Conservation (phyloP, 2,329 filamentous ascomycete species). For the Colletotrichum echinochloae region DNA sequence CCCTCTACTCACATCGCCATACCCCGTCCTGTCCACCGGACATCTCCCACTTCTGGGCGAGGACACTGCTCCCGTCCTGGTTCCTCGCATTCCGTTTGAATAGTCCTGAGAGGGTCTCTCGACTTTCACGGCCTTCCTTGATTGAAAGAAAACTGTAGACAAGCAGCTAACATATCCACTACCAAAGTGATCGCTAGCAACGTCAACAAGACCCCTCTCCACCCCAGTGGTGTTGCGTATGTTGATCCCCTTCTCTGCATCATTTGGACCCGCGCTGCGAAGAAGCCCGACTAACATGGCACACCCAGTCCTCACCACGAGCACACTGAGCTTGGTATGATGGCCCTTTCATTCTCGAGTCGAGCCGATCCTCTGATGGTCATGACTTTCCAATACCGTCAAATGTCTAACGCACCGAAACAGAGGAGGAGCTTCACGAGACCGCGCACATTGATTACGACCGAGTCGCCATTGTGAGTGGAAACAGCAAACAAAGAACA, state of each 20-base stretch:
- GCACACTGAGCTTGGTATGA: constrained; percentile 88
- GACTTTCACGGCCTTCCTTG: neutral
- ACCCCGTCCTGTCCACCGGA: neutral
- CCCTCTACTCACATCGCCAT: constrained; percentile 25
- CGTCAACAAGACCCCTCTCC: constrained; percentile 92
- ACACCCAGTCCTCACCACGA: constrained; percentile 77
- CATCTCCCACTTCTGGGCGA: constrained; percentile 20
- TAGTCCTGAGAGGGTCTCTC: neutral
- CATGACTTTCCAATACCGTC: neutral
- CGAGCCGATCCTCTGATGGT: constrained; percentile 15
- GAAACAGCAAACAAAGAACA: neutral
- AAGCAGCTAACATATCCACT: constrained; percentile 33
- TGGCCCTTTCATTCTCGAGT: constrained; percentile 7
- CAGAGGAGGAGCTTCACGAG: constrained; percentile 91
- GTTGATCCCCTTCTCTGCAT: constrained; percentile 52
- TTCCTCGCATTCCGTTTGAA: neutral
- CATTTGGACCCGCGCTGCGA: neutral
- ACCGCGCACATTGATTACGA: constrained; percentile 99
- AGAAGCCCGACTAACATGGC: neutral
- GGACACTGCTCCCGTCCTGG: constrained; percentile 41
- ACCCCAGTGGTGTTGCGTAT: constrained; percentile 91
- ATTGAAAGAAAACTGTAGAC: neutral
- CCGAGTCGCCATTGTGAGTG: constrained; percentile 89
- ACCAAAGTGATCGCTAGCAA: constrained; percentile 65
- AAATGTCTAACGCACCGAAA: constrained; percentile 20